Evolutionary conservation across 257 asterid genomes (phyloP).

Genomic region (Solanum clarkiae): DNA sequence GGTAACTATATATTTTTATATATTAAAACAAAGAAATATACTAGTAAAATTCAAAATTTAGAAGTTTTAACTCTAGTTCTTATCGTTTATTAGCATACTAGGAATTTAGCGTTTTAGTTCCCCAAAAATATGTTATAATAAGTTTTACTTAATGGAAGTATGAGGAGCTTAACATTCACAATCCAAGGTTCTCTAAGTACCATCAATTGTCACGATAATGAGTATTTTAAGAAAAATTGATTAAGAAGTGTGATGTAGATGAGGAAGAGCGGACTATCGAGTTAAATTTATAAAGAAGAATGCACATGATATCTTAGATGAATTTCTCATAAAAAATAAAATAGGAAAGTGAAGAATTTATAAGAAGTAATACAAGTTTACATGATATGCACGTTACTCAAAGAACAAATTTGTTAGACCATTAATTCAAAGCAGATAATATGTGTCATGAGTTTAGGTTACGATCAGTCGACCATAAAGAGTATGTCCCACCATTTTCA

Average conservation of each 20-base stretch:
- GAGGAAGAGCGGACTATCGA: too few species aligned
- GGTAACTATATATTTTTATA: neutral
- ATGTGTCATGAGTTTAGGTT: neutral
- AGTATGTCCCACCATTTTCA: neutral
- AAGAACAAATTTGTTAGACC: rapidly evolving
- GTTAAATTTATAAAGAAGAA: neutral
- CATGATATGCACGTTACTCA: neutral
- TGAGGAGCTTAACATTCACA: neutral
- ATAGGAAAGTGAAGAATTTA: neutral
- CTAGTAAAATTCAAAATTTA: neutral
- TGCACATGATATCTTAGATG: neutral
- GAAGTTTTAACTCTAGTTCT: neutral
- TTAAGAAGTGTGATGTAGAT: neutral
- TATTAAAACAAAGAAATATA: neutral
- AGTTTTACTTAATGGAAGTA: neutral
- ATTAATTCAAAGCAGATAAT: neutral
- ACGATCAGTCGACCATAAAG: rapidly evolving
- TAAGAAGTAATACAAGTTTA: neutral
- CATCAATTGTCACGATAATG: neutral
- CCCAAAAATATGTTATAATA: neutral
- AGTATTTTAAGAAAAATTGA: neutral
- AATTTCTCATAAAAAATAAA: neutral
- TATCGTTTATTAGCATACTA: neutral
- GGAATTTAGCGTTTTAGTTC: neutral
- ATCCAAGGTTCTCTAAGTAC: neutral